Evolutionary conservation across 345 rosid species (phyloP), one percentile per base, ranked within the genome.

Genomic region (Hibiscus mutabilis): DNA sequence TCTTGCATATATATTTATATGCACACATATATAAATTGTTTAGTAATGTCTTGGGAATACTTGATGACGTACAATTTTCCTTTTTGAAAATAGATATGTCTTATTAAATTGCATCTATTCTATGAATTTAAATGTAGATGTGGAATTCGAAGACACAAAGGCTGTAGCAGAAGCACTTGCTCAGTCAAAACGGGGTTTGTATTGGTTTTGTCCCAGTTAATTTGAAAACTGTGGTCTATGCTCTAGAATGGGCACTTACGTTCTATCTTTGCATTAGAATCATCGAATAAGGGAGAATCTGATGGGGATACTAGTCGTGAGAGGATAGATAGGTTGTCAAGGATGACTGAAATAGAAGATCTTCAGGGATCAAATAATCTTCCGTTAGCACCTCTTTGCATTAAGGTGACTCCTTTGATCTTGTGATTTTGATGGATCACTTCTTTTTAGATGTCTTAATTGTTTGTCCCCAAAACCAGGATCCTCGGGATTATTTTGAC

Each of bases 401-500:
- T 90, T 69, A 90, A 95, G 96, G 92, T 91, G 74, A 25, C 60
- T 68, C 58, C 73, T 18, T 35, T 22, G 37, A 40, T 68, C 46
- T 19, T 68, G n/a, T 73, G 56, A 63, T 58, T 40, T 33, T 37
- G 3, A 73, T 75, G 27, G 52, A 57, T 77, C 68, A 52, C 46
- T 61, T 44, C 67, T 64, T 14, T 7, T 29, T 66, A 47, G 57
- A 21, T 27, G 25, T 24, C 31, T 35, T 74, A 40, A 67, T n/a
- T 21, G 66, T 67, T 37, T 44, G 9, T 69, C 73, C 69, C 76
- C 46, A 27, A 77, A 79, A 79, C 75, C 81, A 91, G 98, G 95
- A 94, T 80, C 95, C 96, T 46, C 88, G 98, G 69, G 98, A 94
- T 65, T 94, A 94, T 82, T 94, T 94, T 76, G 97, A 94, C 84